Base-by-base conservation (phyloP, 2,329 filamentous ascomycete species). In the Fusarium sp. region DNA sequence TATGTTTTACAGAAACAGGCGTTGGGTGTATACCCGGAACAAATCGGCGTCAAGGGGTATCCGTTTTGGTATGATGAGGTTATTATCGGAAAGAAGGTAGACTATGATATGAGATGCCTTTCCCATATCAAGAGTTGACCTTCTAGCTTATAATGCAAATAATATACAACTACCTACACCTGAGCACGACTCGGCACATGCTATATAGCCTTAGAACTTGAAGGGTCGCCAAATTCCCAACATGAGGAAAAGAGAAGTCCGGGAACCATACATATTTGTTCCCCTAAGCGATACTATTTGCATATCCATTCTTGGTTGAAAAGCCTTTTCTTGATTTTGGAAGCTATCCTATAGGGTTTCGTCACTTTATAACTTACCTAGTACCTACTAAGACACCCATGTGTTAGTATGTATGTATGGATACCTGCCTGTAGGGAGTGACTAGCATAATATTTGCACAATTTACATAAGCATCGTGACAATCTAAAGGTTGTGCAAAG, bases 1-100 rank as follows among this genome's bases (percentile, higher is more conserved):
- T 45, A 31, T 75, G 24, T 68, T 64, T 60, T 54, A 26, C 50
- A 30, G 28, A 57, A 47, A 56, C 42, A 55, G 75, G 75, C 75
- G 75, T 77, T 77, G 60, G 73, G 75, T 66, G 73, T 57, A 77
- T 68, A 75, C 53, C 64, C 64, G 69, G 62, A 66, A 71, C 59
- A 61, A 68, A 77, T 68, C 63, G 69, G 69, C 71, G 67, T 31
- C 64, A 69, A 53, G 51, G 65, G 47, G 22, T 54, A 59, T 48
- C 65, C 26, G 26, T 42, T 57, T 24, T 36, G 20, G 26, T 14
- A 53, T 45, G 30, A 53, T 51, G 24, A 41, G 38, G 33, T 26
- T 33, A 42, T 51, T 65, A 26, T 55, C 20, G 22, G 28, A 36
- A 51, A 45, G 57, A 50, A 31, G 38, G 38, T 47, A 38, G 18